Evolutionary conservation across 495 filamentous ascomycete genomes (phyloP).

Genomic region (Penicillium canescens): DNA sequence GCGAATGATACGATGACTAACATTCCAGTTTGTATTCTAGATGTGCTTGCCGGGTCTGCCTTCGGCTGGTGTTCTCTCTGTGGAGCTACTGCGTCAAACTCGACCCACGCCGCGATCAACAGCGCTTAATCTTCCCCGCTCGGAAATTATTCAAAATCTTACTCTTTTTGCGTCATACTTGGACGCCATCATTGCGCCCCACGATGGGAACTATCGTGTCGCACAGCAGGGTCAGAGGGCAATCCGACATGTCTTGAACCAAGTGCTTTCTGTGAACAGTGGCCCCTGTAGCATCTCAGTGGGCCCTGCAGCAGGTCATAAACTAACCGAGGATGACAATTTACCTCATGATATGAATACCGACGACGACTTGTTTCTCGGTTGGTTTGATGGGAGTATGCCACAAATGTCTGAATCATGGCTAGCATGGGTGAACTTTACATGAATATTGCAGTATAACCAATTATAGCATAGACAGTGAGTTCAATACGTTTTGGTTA

Average conservation of each 20-base stretch:
- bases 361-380: slow-evolving; percentile 13
- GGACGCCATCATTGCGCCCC: slow-evolving; percentile 15
- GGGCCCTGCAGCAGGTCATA: background rate
- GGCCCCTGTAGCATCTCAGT: background rate
- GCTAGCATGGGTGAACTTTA: slow-evolving; percentile 16
- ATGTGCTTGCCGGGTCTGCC: slow-evolving; percentile 44
- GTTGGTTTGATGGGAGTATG: slow-evolving; percentile 14
- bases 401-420: slow-evolving; percentile 9
- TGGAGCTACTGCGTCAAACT: slow-evolving; percentile 47
- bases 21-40: background rate
- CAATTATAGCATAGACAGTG: no score
- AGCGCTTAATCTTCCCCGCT: slow-evolving; percentile 39
- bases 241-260: slow-evolving; percentile 28
- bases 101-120: background rate
- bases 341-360: slow-evolving; percentile 11
- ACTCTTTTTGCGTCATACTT: slow-evolving; percentile 47
- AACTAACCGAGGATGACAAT: background rate
- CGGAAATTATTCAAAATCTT: slow-evolving; percentile 60
- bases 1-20: background rate
- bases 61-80: slow-evolving; percentile 53
- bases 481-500: no score
- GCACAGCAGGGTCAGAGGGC: slow-evolving; percentile 17
- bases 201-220: slow-evolving; percentile 25
- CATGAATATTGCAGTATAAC: background rate
- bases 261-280: slow-evolving; percentile 18